These are phyloP conservation scores for Plasmodium falciparum DNA, from an alignment of 169 alveolate species.

Conservation along the genomic window DNA sequence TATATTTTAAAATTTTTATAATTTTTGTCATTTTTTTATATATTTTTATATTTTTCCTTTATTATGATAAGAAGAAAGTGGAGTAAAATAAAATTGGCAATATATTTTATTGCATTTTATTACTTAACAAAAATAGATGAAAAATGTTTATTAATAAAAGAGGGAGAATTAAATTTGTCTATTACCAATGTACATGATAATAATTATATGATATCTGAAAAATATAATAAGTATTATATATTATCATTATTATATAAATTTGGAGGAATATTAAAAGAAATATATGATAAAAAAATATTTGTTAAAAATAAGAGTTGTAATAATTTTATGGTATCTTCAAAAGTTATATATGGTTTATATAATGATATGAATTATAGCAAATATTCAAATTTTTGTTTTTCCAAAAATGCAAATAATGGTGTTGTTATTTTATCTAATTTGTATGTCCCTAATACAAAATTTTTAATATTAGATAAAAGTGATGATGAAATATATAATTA, in stretches of 20 bases:
- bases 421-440: conserved; percentile 7
- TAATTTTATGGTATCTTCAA: conserved; percentile 27
- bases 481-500: conserved; percentile 54
- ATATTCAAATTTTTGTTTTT: conserved; percentile 32
- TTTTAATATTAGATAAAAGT: conserved; percentile 28
- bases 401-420: conserved; percentile 23
- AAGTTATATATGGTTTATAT: conserved; percentile 69
- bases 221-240: conserved; percentile 3
- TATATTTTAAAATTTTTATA: too few species aligned
- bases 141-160: background rate
- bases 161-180: background rate
- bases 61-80: background rate
- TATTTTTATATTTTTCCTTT: background rate
- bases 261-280: background rate
- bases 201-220: background rate
- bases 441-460: conserved; percentile 32
- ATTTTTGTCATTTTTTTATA: background rate
- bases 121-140: conserved; percentile 4
- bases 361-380: conserved; percentile 23
- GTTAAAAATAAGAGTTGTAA: background rate
- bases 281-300: background rate
- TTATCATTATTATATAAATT: background rate
- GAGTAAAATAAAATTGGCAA: background rate
- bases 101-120: background rate
- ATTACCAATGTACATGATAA: background rate